A percentile compares a stretch with the other conserved stretches of the same genome.
Conservation (phyloP, 306 rosid species). For the Comarum palustre region DNA sequence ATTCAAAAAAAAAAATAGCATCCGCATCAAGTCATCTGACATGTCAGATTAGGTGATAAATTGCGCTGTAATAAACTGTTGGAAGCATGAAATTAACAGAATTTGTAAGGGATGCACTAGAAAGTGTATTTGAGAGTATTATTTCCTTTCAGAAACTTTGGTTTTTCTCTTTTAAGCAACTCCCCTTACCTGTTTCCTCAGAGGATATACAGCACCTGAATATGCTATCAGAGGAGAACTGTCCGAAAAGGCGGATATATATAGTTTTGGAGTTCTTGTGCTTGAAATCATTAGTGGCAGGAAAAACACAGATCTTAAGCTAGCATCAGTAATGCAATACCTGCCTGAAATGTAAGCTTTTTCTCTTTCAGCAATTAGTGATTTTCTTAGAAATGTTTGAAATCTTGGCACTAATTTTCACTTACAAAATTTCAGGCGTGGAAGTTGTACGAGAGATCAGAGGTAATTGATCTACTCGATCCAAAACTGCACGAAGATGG, state of each 20-base stretch:
- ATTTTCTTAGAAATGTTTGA: neutral
- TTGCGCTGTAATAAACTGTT: neutral
- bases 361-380: neutral
- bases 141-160: neutral
- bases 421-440: constrained; percentile 51
- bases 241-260: constrained; percentile 85
- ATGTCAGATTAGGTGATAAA: neutral
- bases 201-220: constrained; percentile 94
- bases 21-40: neutral
- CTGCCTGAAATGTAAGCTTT: constrained; percentile 72
- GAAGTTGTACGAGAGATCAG: constrained; percentile 61
- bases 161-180: neutral
- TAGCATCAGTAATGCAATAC: constrained; percentile 76
- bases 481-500: constrained; percentile 54
- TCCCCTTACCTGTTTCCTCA: constrained; percentile 22
- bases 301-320: constrained; percentile 69
- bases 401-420: neutral
- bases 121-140: neutral
- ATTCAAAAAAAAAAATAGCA: neutral
- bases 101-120: neutral
- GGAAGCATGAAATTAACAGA: neutral
- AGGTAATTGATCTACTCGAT: constrained; percentile 52
- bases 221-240: constrained; percentile 88
- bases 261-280: constrained; percentile 89
- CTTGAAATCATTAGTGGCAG: constrained; percentile 80